Base-by-base conservation (phyloP, 2,329 filamentous ascomycete genomes). In the Arthrobotrys musiformis region DNA sequence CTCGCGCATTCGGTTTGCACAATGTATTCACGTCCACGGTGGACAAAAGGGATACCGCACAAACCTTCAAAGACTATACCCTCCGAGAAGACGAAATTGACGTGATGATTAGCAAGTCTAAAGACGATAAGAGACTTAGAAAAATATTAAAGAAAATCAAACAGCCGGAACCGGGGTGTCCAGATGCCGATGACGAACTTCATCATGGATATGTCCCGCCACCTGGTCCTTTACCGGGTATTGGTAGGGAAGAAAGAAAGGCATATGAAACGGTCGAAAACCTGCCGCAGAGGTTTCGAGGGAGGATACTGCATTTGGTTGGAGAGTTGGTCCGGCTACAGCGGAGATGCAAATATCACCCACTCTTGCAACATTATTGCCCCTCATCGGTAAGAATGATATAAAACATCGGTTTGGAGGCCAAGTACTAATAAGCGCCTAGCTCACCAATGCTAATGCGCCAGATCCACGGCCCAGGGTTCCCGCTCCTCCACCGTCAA, bases 1-100 rank as follows among this genome's bases (percentile, higher is more conserved):
- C 95, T 33, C 88, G 91, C 9, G 94, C 98, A 81, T 98, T 97
- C 81, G 89, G 89, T 13, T 85, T 99, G 2, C 93, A 97, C 82
- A 99, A 98, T 83, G 93, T 91, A n/a, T 97, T 98, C 82, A 93
- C 90, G 0, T 92, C 90, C 4, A 84, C 85, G 2, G 86, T 91
- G 15, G 88, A 95, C 82, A 82, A 82, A 22, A 87, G 84, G 58
- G 88, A 92, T 81, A 94, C 91, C 0, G 85, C 89, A 0, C 91
- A 94, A 80, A 88, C 88, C 26, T 90, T 94, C 81, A 92, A 93
- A 81, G 93, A 97, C 82, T 97, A 97, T 82, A 94, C 91, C 0
- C 83, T 93, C 9, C 90, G 94, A 17, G 94, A 98, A 81, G 88
- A 92, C 9, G 94, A 98, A 81, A 94, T 97, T n/a, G 56, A 79